These are phyloP conservation scores for Vitis vinifera DNA, from an alignment of 164 flowering plant genomes.

Conservation along the genomic window DNA sequence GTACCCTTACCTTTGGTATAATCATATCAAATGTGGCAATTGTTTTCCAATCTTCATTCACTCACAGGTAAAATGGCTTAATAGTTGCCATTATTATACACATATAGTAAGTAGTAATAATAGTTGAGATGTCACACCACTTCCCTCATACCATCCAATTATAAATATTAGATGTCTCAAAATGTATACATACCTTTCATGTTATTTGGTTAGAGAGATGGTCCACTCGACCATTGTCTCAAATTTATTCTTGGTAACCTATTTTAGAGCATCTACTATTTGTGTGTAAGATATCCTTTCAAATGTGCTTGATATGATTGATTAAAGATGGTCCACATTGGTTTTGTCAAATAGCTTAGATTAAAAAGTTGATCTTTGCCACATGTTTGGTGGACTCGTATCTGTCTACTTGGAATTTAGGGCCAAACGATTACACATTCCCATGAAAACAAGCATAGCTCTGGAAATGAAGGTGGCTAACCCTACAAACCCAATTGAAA, in stretches of 20 bases:
- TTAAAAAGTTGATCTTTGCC: conserved; percentile 62
- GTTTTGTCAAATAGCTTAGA: conserved; percentile 51
- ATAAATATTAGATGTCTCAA: background rate
- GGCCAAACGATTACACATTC: conserved; percentile 88
- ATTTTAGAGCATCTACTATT: conserved; percentile 57
- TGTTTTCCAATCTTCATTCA: conserved; percentile 71
- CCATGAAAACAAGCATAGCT: conserved; percentile 65
- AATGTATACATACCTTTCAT: conserved; percentile 55
- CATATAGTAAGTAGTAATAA: background rate
- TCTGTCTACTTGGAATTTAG: conserved; percentile 64
- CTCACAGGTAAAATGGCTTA: conserved; percentile 69
- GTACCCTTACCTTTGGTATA: conserved; percentile 67
- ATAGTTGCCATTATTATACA: conserved; percentile 43
- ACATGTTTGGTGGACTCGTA: conserved; percentile 40
- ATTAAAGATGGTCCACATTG: conserved; percentile 44
- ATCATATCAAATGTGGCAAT: conserved; percentile 79
- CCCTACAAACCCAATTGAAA: conserved; percentile 38
- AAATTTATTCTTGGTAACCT: conserved; percentile 52
- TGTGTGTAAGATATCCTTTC: conserved; percentile 66
- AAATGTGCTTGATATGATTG: conserved; percentile 39
- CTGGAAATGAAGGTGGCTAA: conserved; percentile 25
- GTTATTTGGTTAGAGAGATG: conserved; percentile 58
- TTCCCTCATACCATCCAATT: background rate
- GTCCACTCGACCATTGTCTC: conserved; percentile 58
- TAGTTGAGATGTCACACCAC: too few species aligned